Base-by-base conservation (phyloP, 345 rosid genomes). In the Aethionema arabicum region DNA sequence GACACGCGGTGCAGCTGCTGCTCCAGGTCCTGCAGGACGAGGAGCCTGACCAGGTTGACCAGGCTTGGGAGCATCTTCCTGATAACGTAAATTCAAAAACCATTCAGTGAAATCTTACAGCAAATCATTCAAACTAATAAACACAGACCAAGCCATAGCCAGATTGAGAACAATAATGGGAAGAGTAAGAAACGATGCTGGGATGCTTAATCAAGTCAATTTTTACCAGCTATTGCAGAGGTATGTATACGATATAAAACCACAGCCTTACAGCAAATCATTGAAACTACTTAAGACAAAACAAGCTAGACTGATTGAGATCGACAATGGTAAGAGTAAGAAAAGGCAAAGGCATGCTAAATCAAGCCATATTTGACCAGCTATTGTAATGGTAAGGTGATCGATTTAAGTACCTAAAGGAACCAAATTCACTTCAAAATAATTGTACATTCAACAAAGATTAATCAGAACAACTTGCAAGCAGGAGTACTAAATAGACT, bases 1-100 rank as follows among this genome's bases (percentile, higher is more conserved):
- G 15, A 4, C 46, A 62, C 68, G 74, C 0, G 68, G 68, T 32
- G 74, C 63, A 55, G 68, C 68, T 2, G 4, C 59, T 47, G 70
- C 43, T 38, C 50, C 67, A 59, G 66, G 9, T 36, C 67, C 72
- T 0, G 59, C 68, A n/a, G 64, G 67, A 16, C 72, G 78, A 44
- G 72, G 67, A 3, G 75, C 72, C 21, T 69, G 74, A 12, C 72
- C 74, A 2, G 74, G 74, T 41, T 65, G 74, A 4, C 68, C 78
- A 48, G 75, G 64, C 61, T 75, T 75, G 2, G 72, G 72, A 31
- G 48, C 11, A 47, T 75, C 78, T 43, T 75, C 78, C 75, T 70
- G 44, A 8, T 9, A 0, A 50, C 64, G 33, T 10, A 21, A 40
- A 9, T n/a, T 14, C 1, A 0, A n/a, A 35, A 56, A 39, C 30